Evolutionary conservation across 2,329 filamentous ascomycete genomes (phyloP), one percentile per base, ranked within the genome.

Genomic region (Calonectria hawksworthii): DNA sequence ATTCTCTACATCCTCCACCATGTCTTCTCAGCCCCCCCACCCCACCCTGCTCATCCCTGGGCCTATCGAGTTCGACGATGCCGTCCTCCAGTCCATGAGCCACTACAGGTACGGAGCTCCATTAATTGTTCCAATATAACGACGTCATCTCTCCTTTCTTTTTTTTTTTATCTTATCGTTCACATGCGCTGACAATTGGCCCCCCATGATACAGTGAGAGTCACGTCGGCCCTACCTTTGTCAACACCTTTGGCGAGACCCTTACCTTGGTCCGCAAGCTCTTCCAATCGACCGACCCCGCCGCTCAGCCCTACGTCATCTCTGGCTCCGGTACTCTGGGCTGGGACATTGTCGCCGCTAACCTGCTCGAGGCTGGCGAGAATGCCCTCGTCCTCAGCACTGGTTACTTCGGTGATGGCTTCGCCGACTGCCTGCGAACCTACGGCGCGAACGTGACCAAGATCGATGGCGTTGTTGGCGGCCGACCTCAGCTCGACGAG

Each of bases 41-140:
- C 86, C 92, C 54, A 93, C 96, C 71, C 90, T 99, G 86, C 92
- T 99, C 87, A 99, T 99, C 83, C 97, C 97, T 65, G 97, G 97
- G 77, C 97, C 97, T 83, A 98, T 99, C 86, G 96, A 99, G 88
- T 98, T 98, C 84, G 96, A 98, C 85, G 96, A 99, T 96, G 96
- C 93, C 63, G 96, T 99, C 75, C 92, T 98, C 68, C 92, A 96
- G 86, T 95, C 96, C 75, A 98, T 98, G 96, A 94, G 94, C 89
- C 96, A 98, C 87, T 98, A 94, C 88, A 96, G 94, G 94, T 95
- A 88, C 82, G 87, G 70, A 72, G 79, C 50, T 28, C 23, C 23
- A n/a, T 51, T 16, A 21, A 11, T 67, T 47, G 67, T 69, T 44
- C 38, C 44, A 34, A 70, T 28, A 44, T 8, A 26, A 34, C 23